A percentile compares a stretch with the other conserved stretches of the same genome.
phyloP scores from a whole-genome alignment of 805 yeast species.

The Metschnikowia orientalis region DNA sequence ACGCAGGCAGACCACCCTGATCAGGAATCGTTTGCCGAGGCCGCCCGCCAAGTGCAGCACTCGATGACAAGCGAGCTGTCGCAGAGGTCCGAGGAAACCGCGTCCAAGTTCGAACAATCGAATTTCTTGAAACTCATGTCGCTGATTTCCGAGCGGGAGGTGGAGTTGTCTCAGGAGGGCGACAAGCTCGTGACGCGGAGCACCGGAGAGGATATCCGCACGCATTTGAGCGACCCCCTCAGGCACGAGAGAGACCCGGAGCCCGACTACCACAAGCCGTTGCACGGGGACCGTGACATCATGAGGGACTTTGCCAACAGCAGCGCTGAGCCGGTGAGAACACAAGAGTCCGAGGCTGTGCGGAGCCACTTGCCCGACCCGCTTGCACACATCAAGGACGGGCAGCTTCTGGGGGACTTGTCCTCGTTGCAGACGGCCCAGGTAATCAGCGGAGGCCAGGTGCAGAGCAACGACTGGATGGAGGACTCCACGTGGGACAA shows the following conservation, averaged over 20 bases:
- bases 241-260: slow-evolving; percentile 7
- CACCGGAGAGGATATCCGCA: slow-evolving; percentile 36
- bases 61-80: slow-evolving; percentile 31
- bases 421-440: slow-evolving; percentile 37
- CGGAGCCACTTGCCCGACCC: slow-evolving; percentile 39
- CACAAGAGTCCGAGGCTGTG: slow-evolving; percentile 17
- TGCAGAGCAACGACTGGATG: slow-evolving; percentile 31
- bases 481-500: slow-evolving; percentile 27
- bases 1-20: slow-evolving; percentile 15
- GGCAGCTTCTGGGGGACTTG: slow-evolving; percentile 28
- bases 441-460: slow-evolving; percentile 39
- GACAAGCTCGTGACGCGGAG: slow-evolving; percentile 31
- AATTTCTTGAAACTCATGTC: slow-evolving; percentile 38
- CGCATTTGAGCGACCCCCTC: slow-evolving; percentile 20
- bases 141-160: slow-evolving; percentile 32
- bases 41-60: slow-evolving; percentile 34
- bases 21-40: slow-evolving; percentile 36
- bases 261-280: slow-evolving; percentile 14
- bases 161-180: slow-evolving; percentile 33
- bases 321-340: no score
- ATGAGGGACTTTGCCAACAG: slow-evolving; percentile 1
- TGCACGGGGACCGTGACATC: slow-evolving; percentile 3
- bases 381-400: slow-evolving; percentile 39
- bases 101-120: slow-evolving; percentile 32
- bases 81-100: slow-evolving; percentile 24